Evolutionary conservation across 2,329 filamentous ascomycete genomes (phyloP).

Genomic region (Xylariales sp.): DNA sequence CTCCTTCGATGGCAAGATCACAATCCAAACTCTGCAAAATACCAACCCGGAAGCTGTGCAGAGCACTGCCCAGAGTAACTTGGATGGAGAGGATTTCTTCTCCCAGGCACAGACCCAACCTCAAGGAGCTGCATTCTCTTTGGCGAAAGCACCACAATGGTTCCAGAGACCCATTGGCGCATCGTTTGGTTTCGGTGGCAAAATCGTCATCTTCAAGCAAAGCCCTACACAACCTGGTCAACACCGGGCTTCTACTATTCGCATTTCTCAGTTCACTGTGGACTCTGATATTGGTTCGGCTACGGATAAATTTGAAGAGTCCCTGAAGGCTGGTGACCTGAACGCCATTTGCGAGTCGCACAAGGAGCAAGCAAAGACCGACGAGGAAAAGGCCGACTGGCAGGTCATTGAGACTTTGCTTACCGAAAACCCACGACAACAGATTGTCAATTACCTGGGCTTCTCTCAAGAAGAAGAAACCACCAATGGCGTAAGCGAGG

Average conservation of each 20-base stretch:
- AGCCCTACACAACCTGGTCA: conserved; percentile 57
- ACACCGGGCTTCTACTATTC: conserved; percentile 67
- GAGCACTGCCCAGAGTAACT: conserved; percentile 58
- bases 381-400: conserved; percentile 96
- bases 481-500: conserved; percentile 42
- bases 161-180: conserved; percentile 78
- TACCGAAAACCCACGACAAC: conserved; percentile 77
- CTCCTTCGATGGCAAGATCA: conserved; percentile 95
- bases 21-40: conserved; percentile 89
- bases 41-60: conserved; percentile 76
- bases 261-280: conserved; percentile 82
- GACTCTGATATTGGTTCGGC: conserved; percentile 81
- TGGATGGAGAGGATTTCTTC: conserved; percentile 96
- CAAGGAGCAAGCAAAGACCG: conserved; percentile 68
- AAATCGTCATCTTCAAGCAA: conserved; percentile 72
- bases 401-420: conserved; percentile 87
- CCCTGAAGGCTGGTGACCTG: conserved; percentile 74
- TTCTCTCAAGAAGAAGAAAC: conserved; percentile 61
- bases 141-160: conserved; percentile 86
- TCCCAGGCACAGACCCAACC: conserved; percentile 88
- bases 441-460: conserved; percentile 86
- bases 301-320: conserved; percentile 82
- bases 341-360: conserved; percentile 75
- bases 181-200: conserved; percentile 93
- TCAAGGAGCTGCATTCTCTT: conserved; percentile 82